Evolutionary conservation across 495 filamentous ascomycete genomes (phyloP).

Genomic region (Massariosphaeria phaeospora): DNA sequence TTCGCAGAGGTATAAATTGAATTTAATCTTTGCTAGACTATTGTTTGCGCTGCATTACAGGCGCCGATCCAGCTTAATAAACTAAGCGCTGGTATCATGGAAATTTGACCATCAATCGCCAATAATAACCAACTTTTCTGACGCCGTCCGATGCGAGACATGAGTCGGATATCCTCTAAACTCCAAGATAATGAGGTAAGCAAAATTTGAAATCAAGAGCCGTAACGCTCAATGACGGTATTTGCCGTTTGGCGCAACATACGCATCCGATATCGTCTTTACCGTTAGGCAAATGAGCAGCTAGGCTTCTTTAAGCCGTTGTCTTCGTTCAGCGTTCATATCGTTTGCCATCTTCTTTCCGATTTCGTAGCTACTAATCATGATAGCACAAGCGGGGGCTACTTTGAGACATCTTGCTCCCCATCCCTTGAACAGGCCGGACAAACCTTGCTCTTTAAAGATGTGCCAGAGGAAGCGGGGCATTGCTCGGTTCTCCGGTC

Average conservation of each 20-base stretch:
- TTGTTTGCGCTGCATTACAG: background rate
- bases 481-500: conserved; percentile 70
- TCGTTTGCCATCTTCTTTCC: conserved; percentile 81
- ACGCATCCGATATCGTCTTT: too few relatives aligned
- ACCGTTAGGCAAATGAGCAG: too few relatives aligned
- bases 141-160: background rate
- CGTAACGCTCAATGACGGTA: too few relatives aligned
- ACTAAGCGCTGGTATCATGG: conserved; percentile 5
- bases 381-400: conserved; percentile 96
- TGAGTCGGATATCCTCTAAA: background rate
- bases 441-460: conserved; percentile 72
- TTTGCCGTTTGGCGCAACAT: too few relatives aligned
- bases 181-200: background rate
- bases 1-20: background rate
- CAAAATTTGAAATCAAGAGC: background rate
- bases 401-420: conserved; percentile 88
- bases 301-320: background rate
- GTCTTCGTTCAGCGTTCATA: conserved; percentile 60
- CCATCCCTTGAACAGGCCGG: conserved; percentile 85
- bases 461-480: conserved; percentile 79
- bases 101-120: too few relatives aligned
- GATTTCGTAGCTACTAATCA: conserved; percentile 96
- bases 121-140: background rate
- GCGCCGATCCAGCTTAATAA: background rate
- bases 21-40: background rate